Base-by-base conservation (phyloP, 805 yeast genomes). In the Ogataea parapolymorpha region DNA sequence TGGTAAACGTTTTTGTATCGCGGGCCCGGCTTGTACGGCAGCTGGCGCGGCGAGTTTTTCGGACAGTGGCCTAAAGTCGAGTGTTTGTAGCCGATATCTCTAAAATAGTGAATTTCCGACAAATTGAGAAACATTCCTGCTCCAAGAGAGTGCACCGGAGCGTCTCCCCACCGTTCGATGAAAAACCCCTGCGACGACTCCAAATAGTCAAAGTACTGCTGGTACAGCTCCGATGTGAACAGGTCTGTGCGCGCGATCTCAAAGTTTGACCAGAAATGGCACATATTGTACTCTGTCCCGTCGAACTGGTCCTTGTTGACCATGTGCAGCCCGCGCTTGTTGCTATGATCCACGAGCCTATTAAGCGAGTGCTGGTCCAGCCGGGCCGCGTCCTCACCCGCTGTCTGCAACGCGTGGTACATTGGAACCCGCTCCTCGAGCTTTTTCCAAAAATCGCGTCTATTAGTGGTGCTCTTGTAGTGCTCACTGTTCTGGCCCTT, bases 101-200 rank as follows among this genome's bases (percentile, higher is more conserved):
- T 68, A 65, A 91, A 91, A 63, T 89, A 91, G 63, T 91, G 97
- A 8, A 91, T 67, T 42, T 90, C 86, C 2, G 75, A 67, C 2
- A 80, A 61, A 44, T 83, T 72, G 30, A 90, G 66, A 53, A 85
- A 70, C 74, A 93, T 71, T 0, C 88, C 91, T 5, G 85, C 77
- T 0, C 95, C 98, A 16, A 93, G 63, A 0, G 96, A 82, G 60
- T 89, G 97, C 4, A 91, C 80, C 0, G 97, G 96, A 0, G 97
- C 96, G 70, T 91, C 98, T 2, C 98, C 98, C 98, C 98, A 91
- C 55, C 99, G 68, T 61, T 93, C 96, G 39, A 75, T 73, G 72
- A 80, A 89, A 57, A 91, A 90, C 0, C 98, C 97, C 9, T 90
- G 87, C 4, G 79, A 66, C 6, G 62, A 36, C 41, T 93, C 97